Base-by-base conservation (phyloP, 140 eudicot species). In the Flaveria floridana region DNA sequence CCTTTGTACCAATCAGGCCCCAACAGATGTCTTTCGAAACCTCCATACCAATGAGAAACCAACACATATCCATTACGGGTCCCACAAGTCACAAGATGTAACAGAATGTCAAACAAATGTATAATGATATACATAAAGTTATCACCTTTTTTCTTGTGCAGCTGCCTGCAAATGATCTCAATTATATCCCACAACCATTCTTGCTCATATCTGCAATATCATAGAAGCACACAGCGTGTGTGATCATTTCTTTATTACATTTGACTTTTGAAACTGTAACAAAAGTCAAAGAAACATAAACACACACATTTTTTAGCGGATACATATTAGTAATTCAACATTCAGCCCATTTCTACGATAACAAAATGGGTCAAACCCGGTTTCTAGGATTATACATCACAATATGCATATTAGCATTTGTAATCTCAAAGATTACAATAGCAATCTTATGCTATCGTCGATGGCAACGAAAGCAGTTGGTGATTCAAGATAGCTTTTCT, bases 391-490 rank as follows among this genome's bases (percentile, higher is more conserved):
- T 94, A 51, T 94, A 86, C 86, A 82, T 90, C 84, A 82, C 96
- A 15, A 65, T 94, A 30, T 81, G 87, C 59, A 79, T 87, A 46
- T 47, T 94, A 63, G 96, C 91, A 28, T 94, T 94, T 30, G 82
- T 85, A n/a, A 72, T 79, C 75, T 82, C 91, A 19, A 94, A 94
- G 91, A 85, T 90, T 62, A 82, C 82, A 1, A 85, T 90, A 71
- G 87, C 96, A 30, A 71, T 87, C 79, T 88, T 94, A 26, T 76
- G 90, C 68, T 90, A 94, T 58, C 84, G 95, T 10, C 73, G 91
- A 20, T 85, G 99, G 97, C 76, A 94, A 71, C 81, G 85, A 52
- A 90, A 88, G 62, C 88, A 88, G 48, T 80, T 79, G 86, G 86
- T 76, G 44, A 59, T 88, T 19, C 90, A 90, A 85, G 91, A 90